Evolutionary conservation across 1,284 basidiomycete species (phyloP), one percentile per base, ranked within the genome.

Genomic region (Trametes polyzona): DNA sequence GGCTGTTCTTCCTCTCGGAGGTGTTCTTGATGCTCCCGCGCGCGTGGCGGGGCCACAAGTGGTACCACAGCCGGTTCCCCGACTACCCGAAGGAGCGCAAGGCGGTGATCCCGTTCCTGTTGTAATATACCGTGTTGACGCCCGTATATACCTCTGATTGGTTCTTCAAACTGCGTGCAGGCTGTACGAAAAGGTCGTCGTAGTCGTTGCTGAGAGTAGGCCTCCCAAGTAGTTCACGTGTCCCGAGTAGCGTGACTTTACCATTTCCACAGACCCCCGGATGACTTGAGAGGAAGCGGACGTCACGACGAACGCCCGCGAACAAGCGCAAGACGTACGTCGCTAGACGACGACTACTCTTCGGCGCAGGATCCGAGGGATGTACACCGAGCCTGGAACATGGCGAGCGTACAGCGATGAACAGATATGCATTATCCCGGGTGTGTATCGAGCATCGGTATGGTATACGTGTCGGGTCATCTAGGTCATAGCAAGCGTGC

Each of bases 21-120:
- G 63, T 96, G 1, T 73, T 83, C 23, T 55, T 84, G 30, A 95
- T 96, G 94, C 67, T 89, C 5, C 89, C 92, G 0, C 76, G 93
- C 24, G 94, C 94, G 4, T 80, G 87, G 56, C 84, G 82, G 52
- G 92, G 91, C 3, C 93, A 96, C 67, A 67, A 66, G 60, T 96
- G 94, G 94, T 95, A 96, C 72, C 81, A 80, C 42, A 62, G 75
- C 50, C 87, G 81, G 44, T 95, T 96, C 69, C 74, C 73, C 2
- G 72, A 78, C 50, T 86, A 83, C 62, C 82, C 83, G 0, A 65
- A 67, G 42, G 72, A 78, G 19, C 72, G 84, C n/a, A 82, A 75
- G 64, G 79, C 78, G 0, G 77, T 81, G 39, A 70, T 86, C n/a
- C 83, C 83, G 0, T 77, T 77, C 58, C 9, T 71, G 42, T 55